Evolutionary conservation across 139 green algal genomes (phyloP).

Genomic region (Picochlorum sp.): DNA sequence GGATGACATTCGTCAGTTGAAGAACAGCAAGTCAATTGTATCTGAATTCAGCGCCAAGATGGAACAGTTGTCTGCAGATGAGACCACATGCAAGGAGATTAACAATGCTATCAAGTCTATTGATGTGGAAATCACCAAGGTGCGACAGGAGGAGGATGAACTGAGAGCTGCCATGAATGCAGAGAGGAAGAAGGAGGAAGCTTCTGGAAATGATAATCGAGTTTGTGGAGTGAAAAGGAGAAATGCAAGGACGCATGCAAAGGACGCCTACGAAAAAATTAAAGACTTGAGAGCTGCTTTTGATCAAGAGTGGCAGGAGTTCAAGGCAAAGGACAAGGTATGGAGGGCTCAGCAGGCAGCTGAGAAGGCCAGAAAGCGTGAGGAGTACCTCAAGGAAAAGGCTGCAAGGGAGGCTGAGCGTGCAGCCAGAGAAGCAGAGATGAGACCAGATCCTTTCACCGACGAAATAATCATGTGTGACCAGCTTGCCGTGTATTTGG

Average conservation of each 20-base stretch:
- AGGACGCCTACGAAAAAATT: slow-evolving; percentile 37
- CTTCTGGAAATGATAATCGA: slow-evolving; percentile 2
- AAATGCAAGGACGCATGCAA: slow-evolving; percentile 35
- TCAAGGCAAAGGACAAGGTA: slow-evolving; percentile 24
- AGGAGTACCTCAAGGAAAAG: slow-evolving; percentile 19
- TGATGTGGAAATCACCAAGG: slow-evolving; percentile 23
- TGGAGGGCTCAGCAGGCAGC: slow-evolving; percentile 19
- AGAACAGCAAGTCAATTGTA: slow-evolving; percentile 14
- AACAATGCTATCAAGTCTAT: slow-evolving; percentile 18
- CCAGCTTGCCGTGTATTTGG: slow-evolving; percentile 25
- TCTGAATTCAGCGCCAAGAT: slow-evolving; percentile 10
- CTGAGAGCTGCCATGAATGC: slow-evolving; percentile 7
- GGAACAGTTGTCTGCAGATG: slow-evolving; percentile 19
- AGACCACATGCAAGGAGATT: slow-evolving; percentile 13
- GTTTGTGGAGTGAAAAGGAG: slow-evolving; percentile 19
- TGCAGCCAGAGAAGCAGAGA: slow-evolving; percentile 15
- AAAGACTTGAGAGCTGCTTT: slow-evolving; percentile 29
- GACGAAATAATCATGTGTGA: slow-evolving; percentile 29
- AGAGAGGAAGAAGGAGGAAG: slow-evolving; percentile 4
- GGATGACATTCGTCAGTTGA: slow-evolving; percentile 31
- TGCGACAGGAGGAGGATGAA: slow-evolving; percentile 22
- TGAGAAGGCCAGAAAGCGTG: slow-evolving; percentile 15
- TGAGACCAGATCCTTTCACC: slow-evolving; percentile 27
- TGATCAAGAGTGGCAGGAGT: slow-evolving; percentile 20
- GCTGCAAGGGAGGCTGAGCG: slow-evolving; percentile 24